Conservation (phyloP, 768 basidiomycete species). For the Suillus subluteus region DNA sequence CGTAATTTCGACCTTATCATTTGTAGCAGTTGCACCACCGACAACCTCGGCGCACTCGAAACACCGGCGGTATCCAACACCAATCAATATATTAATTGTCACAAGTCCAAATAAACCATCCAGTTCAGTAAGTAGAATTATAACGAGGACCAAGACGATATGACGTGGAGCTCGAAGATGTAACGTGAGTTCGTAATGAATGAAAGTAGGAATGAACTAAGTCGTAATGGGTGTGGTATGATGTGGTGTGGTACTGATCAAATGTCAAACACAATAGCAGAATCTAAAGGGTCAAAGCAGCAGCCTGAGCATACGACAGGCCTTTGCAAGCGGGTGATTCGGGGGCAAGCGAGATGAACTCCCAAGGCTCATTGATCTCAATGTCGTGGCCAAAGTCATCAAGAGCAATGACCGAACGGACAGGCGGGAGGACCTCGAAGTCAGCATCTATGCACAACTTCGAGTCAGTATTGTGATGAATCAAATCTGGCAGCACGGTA, state of each 20-base stretch:
- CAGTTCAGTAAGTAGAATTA: conserved; percentile 18
- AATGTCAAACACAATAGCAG: background rate
- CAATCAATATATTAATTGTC: conserved; percentile 1
- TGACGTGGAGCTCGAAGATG: background rate
- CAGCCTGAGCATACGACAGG: conserved; percentile 36
- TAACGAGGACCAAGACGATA: conserved; percentile 7
- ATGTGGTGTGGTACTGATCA: conserved; percentile 8
- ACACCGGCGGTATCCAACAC: background rate
- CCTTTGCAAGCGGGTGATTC: conserved; percentile 35
- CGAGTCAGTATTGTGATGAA: conserved; percentile 1
- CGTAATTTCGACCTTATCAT: background rate
- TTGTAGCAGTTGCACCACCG: background rate
- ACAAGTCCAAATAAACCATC: conserved; percentile 17
- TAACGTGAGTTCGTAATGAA: conserved; percentile 19
- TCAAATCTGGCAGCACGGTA: background rate
- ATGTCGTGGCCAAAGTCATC: conserved; percentile 25
- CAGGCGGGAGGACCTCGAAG: conserved; percentile 34
- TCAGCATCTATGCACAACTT: conserved; percentile 20
- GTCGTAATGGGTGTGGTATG: conserved; percentile 18
- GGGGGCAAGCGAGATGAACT: conserved; percentile 33
- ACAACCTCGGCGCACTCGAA: background rate
- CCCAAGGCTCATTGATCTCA: conserved; percentile 35
- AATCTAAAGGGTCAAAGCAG: conserved; percentile 25
- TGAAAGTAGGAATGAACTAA: conserved; percentile 17
- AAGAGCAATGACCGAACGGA: conserved; percentile 36